phyloP scores from a whole-genome alignment of 441 rosid genomes.

The Raphanus hybrid region DNA sequence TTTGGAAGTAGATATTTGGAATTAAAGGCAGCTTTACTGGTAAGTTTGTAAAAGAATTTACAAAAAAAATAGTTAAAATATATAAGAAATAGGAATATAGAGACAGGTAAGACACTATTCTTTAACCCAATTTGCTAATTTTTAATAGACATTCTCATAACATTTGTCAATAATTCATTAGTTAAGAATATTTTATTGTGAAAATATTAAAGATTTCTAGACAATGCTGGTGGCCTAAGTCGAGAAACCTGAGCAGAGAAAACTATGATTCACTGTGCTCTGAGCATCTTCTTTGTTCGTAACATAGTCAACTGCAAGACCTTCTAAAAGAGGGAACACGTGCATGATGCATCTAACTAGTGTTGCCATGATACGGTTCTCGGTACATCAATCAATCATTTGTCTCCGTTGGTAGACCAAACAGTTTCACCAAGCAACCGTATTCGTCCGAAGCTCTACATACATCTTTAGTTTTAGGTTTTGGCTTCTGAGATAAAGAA shows the following conservation, averaged over 20 bases:
- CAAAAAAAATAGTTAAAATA: neutral
- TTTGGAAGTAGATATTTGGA: no score
- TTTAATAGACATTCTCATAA: neutral
- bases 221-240: neutral
- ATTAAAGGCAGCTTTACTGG: neutral
- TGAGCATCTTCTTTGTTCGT: constrained; percentile 9
- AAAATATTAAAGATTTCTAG: neutral
- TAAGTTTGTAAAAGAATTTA: neutral
- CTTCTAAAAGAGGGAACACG: constrained; percentile 66
- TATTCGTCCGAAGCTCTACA: no score
- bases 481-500: no score
- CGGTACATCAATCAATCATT: no score
- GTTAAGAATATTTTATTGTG: neutral
- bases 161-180: neutral
- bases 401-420: no score
- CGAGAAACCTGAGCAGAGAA: neutral
- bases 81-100: neutral
- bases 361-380: neutral
- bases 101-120: neutral
- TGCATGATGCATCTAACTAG: constrained; percentile 53
- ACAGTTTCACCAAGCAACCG: no score
- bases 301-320: constrained; percentile 62
- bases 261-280: neutral
- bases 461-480: no score
- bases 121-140: neutral